phyloP scores from a whole-genome alignment of 2,329 filamentous ascomycete species.

The Huntiella abstrusa region DNA sequence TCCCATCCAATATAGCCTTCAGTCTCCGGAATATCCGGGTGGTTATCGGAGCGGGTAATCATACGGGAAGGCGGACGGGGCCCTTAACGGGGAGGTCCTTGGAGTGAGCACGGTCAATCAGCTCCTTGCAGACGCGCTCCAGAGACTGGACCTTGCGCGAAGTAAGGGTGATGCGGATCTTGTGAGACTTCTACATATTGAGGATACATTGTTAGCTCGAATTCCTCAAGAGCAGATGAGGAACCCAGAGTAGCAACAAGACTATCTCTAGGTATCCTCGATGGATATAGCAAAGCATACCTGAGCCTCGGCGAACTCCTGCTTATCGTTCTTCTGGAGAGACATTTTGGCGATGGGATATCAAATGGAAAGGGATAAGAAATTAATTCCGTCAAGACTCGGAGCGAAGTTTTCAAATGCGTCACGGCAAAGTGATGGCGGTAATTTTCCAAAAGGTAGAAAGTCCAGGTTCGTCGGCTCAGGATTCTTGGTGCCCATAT shows the following conservation, averaged over 20 bases:
- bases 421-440: slow-evolving; percentile 73
- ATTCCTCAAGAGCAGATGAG: neutral
- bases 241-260: neutral
- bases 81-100: slow-evolving; percentile 99
- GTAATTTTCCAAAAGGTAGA: slow-evolving; percentile 15
- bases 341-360: slow-evolving; percentile 45
- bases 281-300: slow-evolving; percentile 29
- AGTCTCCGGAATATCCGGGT: too few relatives aligned
- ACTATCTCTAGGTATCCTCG: neutral
- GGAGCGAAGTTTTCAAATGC: slow-evolving; percentile 33
- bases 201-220: neutral
- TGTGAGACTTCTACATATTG: slow-evolving; percentile 60
- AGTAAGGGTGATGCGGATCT: slow-evolving; percentile 96
- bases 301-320: slow-evolving; percentile 79
- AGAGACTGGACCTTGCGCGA: slow-evolving; percentile 85
- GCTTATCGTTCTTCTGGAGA: slow-evolving; percentile 76
- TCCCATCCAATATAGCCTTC: too few relatives aligned
- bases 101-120: slow-evolving; percentile 94
- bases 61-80: slow-evolving; percentile 57
- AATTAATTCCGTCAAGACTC: slow-evolving; percentile 53
- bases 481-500: too few relatives aligned
- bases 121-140: slow-evolving; percentile 95
- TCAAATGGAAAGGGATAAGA: slow-evolving; percentile 10
- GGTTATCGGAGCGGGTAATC: neutral
- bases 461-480: slow-evolving; percentile 3